These are phyloP conservation scores for Botrytis byssoidea DNA, from an alignment of 2,329 filamentous ascomycete genomes.

Conservation along the genomic window DNA sequence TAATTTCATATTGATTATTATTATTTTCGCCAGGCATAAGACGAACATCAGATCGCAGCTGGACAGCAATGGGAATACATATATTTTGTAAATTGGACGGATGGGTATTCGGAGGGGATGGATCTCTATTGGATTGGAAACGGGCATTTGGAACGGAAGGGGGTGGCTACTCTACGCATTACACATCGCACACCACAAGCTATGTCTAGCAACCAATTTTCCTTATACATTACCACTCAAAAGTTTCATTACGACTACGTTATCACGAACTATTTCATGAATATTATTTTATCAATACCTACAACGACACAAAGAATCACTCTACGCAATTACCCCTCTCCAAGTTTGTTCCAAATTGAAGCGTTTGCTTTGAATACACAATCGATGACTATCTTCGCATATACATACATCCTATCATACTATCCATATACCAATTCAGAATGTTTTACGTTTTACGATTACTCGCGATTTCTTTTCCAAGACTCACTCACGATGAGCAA, in stretches of 20 bases:
- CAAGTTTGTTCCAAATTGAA: constrained; percentile 20
- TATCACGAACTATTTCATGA: constrained; percentile 23
- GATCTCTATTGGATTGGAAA: constrained; percentile 19
- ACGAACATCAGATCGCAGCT: constrained; percentile 21
- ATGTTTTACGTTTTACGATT: constrained; percentile 11
- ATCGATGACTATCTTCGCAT: constrained; percentile 18
- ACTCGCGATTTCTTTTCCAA: background rate
- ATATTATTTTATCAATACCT: constrained; percentile 13
- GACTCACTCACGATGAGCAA: constrained; percentile 18
- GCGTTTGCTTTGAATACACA: constrained; percentile 18
- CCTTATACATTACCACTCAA: constrained; percentile 10
- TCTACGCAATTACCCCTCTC: constrained; percentile 12
- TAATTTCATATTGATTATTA: constrained; percentile 14
- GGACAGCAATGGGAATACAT: constrained; percentile 20
- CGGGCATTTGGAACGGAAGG: constrained; percentile 14
- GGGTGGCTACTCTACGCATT: constrained; percentile 4
- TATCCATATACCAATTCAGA: background rate
- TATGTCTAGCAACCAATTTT: constrained; percentile 22
- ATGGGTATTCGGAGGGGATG: constrained; percentile 14
- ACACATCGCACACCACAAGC: constrained; percentile 16
- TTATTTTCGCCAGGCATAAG: constrained; percentile 20
- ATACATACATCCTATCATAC: constrained; percentile 4
- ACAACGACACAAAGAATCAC: background rate
- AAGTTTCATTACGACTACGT: constrained; percentile 18
- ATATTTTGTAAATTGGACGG: constrained; percentile 19